phyloP scores from a whole-genome alignment of 176 grass and related monocot species.

The Hyparrhenia diplandra region DNA sequence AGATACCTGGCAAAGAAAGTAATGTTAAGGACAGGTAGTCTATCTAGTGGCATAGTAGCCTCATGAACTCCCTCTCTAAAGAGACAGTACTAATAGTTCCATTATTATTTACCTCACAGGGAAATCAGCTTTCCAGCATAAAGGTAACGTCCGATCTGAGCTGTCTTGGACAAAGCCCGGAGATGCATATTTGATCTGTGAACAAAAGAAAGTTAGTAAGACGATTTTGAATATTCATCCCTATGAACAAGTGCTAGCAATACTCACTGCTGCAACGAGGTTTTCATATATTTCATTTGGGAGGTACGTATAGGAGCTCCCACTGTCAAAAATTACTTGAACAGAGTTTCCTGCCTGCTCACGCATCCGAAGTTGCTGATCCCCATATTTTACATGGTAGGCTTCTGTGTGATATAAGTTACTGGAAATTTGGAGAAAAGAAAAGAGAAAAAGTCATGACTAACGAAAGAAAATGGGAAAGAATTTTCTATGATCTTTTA shows the following conservation, averaged over 20 bases:
- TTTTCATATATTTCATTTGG: constrained; percentile 80
- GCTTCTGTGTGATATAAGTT: constrained; percentile 62
- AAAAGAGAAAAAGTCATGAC: constrained; percentile 5
- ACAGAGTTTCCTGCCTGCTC: constrained; percentile 43
- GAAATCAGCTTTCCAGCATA: constrained; percentile 81
- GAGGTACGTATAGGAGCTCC: constrained; percentile 95
- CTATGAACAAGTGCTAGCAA: not conserved
- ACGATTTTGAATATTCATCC: constrained; percentile 4
- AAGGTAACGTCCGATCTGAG: constrained; percentile 76
- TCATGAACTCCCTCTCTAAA: not conserved
- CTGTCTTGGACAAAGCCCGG: constrained; percentile 69
- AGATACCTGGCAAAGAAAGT: constrained; percentile 50
- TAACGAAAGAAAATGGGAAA: not conserved
- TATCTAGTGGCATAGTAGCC: not conserved
- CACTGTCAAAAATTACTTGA: constrained; percentile 91
- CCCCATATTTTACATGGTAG: constrained; percentile 69
- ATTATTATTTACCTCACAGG: constrained; percentile 56
- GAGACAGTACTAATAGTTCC: not conserved
- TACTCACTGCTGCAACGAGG: constrained; percentile 67
- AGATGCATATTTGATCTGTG: constrained; percentile 50
- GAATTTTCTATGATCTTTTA: not conserved
- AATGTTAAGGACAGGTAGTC: constrained; percentile 21
- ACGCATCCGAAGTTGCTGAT: constrained; percentile 35
- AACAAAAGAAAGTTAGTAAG: constrained; percentile 25
- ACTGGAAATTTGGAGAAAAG: constrained; percentile 32